phyloP scores from a whole-genome alignment of 2,329 filamentous ascomycete genomes.

The Nigrospora osmanthi region DNA sequence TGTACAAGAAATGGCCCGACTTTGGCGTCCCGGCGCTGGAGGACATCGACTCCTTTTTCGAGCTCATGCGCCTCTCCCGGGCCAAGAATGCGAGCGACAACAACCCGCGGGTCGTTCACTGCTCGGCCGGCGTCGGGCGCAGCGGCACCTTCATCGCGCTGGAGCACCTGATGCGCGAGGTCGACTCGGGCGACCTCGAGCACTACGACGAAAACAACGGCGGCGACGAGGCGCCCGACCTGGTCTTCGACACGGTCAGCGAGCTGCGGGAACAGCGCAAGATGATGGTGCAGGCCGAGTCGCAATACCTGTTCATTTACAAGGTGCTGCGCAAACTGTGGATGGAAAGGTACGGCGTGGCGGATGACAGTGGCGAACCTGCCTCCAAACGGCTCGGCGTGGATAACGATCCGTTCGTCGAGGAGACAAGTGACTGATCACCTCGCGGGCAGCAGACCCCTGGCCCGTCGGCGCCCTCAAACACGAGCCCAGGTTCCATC shows the following conservation, averaged over 20 bases:
- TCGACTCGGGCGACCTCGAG: conserved; percentile 65
- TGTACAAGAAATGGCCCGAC: conserved; percentile 86
- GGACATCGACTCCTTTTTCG: conserved; percentile 60
- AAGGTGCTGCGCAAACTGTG: conserved; percentile 71
- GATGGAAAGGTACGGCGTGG: conserved; percentile 52
- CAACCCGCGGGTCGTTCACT: conserved; percentile 77
- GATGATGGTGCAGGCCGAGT: conserved; percentile 89
- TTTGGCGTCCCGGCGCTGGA: conserved; percentile 70
- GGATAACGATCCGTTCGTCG: conserved; percentile 33
- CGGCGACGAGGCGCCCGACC: conserved; percentile 38
- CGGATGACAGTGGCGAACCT: conserved; percentile 28
- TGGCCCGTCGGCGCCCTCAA: background rate
- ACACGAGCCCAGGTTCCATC: too few species aligned
- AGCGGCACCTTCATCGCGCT: conserved; percentile 94
- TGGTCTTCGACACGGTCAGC: conserved; percentile 74
- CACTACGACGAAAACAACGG: conserved; percentile 25
- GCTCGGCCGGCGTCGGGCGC: conserved; percentile 87
- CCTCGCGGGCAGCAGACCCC: too few species aligned
- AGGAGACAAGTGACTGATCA: conserved; percentile 4
- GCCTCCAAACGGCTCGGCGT: conserved; percentile 47
- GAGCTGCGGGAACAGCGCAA: conserved; percentile 76
- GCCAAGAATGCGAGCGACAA: conserved; percentile 43
- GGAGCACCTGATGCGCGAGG: conserved; percentile 81
- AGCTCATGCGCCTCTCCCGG: conserved; percentile 60
- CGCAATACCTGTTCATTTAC: conserved; percentile 84